A percentile compares a stretch with the other conserved stretches of the same genome.
phyloP scores from a whole-genome alignment of 352 stramenopile genomes.

The Pilasporangium apinafurcum region DNA sequence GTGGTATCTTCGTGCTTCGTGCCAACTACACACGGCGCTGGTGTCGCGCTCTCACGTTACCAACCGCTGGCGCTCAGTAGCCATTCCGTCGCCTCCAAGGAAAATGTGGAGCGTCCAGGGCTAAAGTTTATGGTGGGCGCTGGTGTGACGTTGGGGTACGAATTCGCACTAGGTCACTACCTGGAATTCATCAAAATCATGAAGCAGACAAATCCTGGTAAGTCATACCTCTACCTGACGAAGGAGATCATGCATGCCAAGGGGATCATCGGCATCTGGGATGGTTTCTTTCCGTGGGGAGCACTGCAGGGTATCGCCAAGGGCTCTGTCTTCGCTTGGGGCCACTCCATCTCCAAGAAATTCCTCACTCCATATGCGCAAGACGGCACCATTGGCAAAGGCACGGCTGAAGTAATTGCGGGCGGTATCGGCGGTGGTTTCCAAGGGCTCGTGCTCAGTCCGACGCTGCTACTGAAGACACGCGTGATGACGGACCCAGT shows the following conservation, averaged over 20 bases:
- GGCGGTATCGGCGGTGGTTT: conserved; percentile 88
- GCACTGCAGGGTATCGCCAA: conserved; percentile 87
- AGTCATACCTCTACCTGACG: conserved; percentile 77
- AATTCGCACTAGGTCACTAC: conserved; percentile 86
- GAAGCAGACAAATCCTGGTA: conserved; percentile 81
- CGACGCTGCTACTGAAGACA: conserved; percentile 92
- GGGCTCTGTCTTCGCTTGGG: conserved; percentile 88
- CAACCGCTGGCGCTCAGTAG: conserved; percentile 12
- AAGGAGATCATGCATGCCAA: conserved; percentile 85
- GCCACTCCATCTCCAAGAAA: conserved; percentile 67
- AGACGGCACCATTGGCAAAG: conserved; percentile 38
- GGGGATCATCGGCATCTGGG: conserved; percentile 87
- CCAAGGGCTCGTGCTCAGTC: conserved; percentile 90
- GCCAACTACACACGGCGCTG: too few species aligned
- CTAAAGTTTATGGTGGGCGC: conserved; percentile 83
- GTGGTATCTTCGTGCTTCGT: too few species aligned
- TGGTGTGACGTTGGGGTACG: conserved; percentile 83
- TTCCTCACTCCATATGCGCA: conserved; percentile 55
- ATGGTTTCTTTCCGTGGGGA: conserved; percentile 93
- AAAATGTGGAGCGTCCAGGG: conserved; percentile 40
- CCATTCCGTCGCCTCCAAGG: background rate
- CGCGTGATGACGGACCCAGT: conserved; percentile 93
- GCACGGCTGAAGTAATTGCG: conserved; percentile 72
- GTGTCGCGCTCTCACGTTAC: too few species aligned
- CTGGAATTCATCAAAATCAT: conserved; percentile 95